phyloP scores from a whole-genome alignment of 352 stramenopile genomes.

The Phytopythium litorale region DNA sequence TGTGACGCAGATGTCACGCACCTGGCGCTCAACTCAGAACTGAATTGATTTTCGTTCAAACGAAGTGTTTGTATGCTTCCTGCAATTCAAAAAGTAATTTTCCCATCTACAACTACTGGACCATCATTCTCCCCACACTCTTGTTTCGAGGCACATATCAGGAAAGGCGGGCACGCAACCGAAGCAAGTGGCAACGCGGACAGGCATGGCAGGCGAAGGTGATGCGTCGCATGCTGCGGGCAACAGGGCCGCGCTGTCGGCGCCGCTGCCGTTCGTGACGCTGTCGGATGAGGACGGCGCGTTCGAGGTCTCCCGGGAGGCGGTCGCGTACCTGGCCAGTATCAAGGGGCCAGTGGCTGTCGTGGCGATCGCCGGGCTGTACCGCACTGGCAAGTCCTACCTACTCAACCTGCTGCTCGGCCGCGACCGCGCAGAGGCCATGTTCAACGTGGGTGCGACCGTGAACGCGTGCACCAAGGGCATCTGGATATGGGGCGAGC shows the following conservation, averaged over 20 bases:
- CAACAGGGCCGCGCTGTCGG: constrained; percentile 8
- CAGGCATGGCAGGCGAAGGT: neutral
- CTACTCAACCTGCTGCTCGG: constrained; percentile 67
- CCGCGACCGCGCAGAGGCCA: constrained; percentile 38
- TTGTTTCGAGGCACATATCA: neutral
- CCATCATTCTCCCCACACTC: neutral
- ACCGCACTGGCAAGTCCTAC: constrained; percentile 81
- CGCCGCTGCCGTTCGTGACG: constrained; percentile 67
- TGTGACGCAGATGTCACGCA: neutral
- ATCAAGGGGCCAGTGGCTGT: constrained; percentile 59
- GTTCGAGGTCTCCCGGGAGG: constrained; percentile 59
- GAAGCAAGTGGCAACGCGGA: neutral
- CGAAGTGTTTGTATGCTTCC: neutral
- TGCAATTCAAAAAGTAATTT: neutral
- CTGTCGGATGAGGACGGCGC: constrained; percentile 51
- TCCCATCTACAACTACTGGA: neutral
- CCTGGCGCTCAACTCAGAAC: neutral
- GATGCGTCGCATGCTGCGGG: too few species aligned
- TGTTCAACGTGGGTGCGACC: constrained; percentile 73
- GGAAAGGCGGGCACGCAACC: neutral
- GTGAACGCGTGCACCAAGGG: constrained; percentile 79
- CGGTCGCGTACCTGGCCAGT: constrained; percentile 50
- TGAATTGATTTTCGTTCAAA: neutral
- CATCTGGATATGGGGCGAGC: constrained; percentile 80
- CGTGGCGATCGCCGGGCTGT: constrained; percentile 67